A percentile compares a stretch with the other conserved stretches of the same genome.
Conservation (phyloP, 768 basidiomycete species). For the Psilocybe tampanensis region DNA sequence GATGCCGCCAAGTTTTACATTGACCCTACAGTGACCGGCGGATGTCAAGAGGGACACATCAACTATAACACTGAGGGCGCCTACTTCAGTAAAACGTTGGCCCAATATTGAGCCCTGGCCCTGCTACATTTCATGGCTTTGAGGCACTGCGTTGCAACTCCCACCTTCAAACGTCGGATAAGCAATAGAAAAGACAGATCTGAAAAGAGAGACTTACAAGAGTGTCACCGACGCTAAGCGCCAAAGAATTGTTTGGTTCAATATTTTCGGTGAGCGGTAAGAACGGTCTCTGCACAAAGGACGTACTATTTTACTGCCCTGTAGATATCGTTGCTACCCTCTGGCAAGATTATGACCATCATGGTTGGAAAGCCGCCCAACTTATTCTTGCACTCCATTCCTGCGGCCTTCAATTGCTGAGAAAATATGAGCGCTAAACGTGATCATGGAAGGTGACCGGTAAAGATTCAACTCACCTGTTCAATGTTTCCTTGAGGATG, state of each 20-base stretch:
- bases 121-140: conserved; percentile 64
- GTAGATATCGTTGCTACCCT: conserved; percentile 76
- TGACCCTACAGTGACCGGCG: conserved; percentile 50
- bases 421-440: conserved; percentile 49
- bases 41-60: not conserved
- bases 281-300: too few species aligned
- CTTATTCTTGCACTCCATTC: conserved; percentile 45
- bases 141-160: conserved; percentile 80
- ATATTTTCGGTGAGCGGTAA: too few species aligned
- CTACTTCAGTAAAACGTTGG: conserved; percentile 80
- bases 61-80: conserved; percentile 16
- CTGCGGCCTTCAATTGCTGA: conserved; percentile 53
- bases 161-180: conserved; percentile 41
- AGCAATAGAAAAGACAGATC: not conserved
- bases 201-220: conserved; percentile 15
- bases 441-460: conserved; percentile 44
- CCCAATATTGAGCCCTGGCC: conserved; percentile 77
- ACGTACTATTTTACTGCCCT: conserved; percentile 78
- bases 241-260: not conserved
- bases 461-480: conserved; percentile 31
- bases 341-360: conserved; percentile 70
- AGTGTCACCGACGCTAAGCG: conserved; percentile 69
- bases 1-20: conserved; percentile 86
- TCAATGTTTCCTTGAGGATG: conserved; percentile 60
- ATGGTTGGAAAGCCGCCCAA: conserved; percentile 51